Percentiles rank a stretch among this genome's conserved stretches.
Conservation (phyloP, 2,329 filamentous ascomycete species). For the Blastomyces silverae region DNA sequence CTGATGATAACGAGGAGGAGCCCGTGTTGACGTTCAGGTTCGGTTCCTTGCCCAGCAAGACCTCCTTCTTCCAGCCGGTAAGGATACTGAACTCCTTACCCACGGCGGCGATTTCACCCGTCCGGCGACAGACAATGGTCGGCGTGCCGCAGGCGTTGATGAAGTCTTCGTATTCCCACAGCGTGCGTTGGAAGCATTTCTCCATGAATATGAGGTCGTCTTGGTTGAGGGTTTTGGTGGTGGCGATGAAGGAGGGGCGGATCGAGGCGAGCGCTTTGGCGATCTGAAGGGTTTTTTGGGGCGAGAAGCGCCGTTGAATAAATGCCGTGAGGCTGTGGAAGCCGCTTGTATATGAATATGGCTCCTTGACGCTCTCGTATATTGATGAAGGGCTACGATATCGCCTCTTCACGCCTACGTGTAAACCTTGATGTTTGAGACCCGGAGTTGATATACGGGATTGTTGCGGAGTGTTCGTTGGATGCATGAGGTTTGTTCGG, state of each 20-base stretch:
- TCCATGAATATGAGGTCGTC: constrained; percentile 97
- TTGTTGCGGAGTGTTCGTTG: constrained; percentile 31
- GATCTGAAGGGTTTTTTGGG: constrained; percentile 71
- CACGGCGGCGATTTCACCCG: constrained; percentile 88
- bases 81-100: constrained; percentile 96
- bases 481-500: constrained; percentile 24
- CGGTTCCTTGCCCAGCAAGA: constrained; percentile 76
- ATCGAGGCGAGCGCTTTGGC: constrained; percentile 83
- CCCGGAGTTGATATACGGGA: constrained; percentile 41
- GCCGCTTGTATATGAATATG: constrained; percentile 82
- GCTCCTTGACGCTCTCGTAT: constrained; percentile 82
- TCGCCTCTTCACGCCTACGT: constrained; percentile 42
- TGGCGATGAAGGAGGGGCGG: constrained; percentile 86
- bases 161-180: constrained; percentile 90
- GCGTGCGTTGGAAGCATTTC: constrained; percentile 86
- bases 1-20: constrained; percentile 34
- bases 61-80: constrained; percentile 87
- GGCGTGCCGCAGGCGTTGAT: constrained; percentile 83
- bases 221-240: constrained; percentile 77
- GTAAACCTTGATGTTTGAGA: constrained; percentile 38
- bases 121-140: constrained; percentile 83
- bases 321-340: constrained; percentile 84
- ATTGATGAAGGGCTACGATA: constrained; percentile 71
- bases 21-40: constrained; percentile 82
- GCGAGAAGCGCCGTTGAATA: constrained; percentile 68